Percentiles rank a stretch among this genome's conserved stretches.
Conservation (phyloP, 1,284 basidiomycete genomes). For the Pyrrhoderma lamaoense region DNA sequence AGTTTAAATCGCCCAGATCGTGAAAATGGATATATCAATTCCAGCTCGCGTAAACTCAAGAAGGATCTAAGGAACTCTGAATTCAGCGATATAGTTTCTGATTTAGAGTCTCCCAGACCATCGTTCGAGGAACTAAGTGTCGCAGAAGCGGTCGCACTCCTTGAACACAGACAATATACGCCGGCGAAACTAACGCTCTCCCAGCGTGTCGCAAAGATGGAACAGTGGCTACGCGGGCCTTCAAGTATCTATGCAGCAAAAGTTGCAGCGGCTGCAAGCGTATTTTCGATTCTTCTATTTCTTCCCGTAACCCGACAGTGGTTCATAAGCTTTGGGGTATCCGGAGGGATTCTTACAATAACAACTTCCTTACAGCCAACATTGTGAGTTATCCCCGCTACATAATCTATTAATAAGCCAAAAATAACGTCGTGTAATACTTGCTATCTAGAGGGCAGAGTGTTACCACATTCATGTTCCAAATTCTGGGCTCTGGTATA, state of each 20-base stretch:
- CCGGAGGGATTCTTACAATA: constrained; percentile 28
- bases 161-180: constrained; percentile 21
- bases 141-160: constrained; percentile 27
- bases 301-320: constrained; percentile 23
- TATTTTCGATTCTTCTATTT: constrained; percentile 25
- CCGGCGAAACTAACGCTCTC: constrained; percentile 20
- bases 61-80: not conserved
- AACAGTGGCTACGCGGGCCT: constrained; percentile 23
- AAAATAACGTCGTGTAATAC: not conserved
- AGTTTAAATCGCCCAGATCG: constrained; percentile 17
- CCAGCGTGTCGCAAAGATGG: constrained; percentile 22
- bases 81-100: not conserved
- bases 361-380: constrained; percentile 30
- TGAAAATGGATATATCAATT: not conserved
- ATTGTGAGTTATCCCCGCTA: constrained; percentile 19
- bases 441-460: constrained; percentile 23
- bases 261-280: constrained; percentile 24
- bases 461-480: constrained; percentile 28
- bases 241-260: constrained; percentile 27
- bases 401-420: not conserved
- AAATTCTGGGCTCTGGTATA: constrained; percentile 25
- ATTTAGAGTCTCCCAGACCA: not conserved
- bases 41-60: constrained; percentile 1
- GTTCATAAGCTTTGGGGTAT: constrained; percentile 28
- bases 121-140: constrained; percentile 21